A percentile compares a stretch with the other conserved stretches of the same genome.
Conservation (phyloP, 1,284 basidiomycete species). For the Wolfiporia cocos region DNA sequence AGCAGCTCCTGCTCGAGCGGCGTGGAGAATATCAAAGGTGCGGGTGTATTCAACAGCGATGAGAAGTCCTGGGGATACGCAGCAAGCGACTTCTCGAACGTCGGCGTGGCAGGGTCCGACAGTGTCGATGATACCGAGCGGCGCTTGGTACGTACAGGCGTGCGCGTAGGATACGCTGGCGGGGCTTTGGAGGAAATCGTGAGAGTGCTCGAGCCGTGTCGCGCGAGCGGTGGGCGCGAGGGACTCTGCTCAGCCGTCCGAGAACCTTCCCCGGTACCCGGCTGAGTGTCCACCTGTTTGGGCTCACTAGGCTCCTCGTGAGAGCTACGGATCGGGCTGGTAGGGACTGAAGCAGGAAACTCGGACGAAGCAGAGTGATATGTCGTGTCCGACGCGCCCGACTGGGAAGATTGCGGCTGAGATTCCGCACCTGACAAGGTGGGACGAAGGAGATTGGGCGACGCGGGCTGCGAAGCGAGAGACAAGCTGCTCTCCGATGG, state of each 20-base stretch:
- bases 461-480: constrained; percentile 22
- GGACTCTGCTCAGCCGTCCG: constrained; percentile 11
- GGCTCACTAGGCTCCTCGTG: too few species aligned
- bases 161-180: constrained; percentile 65
- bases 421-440: constrained; percentile 22
- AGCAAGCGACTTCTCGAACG: constrained; percentile 39
- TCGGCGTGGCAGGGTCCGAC: constrained; percentile 51
- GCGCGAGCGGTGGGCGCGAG: constrained; percentile 18
- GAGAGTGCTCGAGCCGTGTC: constrained; percentile 23
- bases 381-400: constrained; percentile 45
- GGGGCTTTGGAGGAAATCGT: constrained; percentile 38
- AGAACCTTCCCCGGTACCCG: not conserved
- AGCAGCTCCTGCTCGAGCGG: constrained; percentile 78
- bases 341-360: constrained; percentile 44
- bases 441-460: constrained; percentile 16
- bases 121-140: constrained; percentile 85
- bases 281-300: not conserved
- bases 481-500: constrained; percentile 22
- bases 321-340: constrained; percentile 38
- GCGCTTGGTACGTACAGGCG: constrained; percentile 91
- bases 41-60: constrained; percentile 60
- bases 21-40: constrained; percentile 83
- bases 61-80: constrained; percentile 63
- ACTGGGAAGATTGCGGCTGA: constrained; percentile 34
- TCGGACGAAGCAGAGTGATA: constrained; percentile 50